Evolutionary conservation across 2,329 filamentous ascomycete genomes (phyloP).

Genomic region (Penicillium vulpinum): DNA sequence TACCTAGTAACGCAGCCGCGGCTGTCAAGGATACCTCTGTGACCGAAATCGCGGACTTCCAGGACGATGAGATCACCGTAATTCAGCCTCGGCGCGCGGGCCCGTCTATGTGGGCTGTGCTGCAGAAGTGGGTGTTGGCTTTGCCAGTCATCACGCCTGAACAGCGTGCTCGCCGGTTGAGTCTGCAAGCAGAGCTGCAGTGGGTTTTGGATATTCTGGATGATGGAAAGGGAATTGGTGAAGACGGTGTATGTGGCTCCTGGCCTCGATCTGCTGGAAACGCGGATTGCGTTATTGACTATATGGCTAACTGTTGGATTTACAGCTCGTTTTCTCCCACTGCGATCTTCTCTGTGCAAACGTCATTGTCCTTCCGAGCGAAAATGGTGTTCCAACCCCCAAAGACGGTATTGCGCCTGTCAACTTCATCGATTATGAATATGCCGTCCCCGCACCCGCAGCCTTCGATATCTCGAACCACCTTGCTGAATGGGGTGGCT

Average conservation of each 20-base stretch:
- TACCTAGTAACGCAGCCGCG: constrained; percentile 55
- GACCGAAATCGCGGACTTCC: constrained; percentile 8
- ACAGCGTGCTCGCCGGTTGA: constrained; percentile 65
- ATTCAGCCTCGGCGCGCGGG: constrained; percentile 55
- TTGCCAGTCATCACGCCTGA: constrained; percentile 71
- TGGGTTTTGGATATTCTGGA: constrained; percentile 70
- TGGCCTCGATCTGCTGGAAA: not conserved
- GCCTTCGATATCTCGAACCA: constrained; percentile 98
- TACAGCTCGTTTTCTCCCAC: constrained; percentile 83
- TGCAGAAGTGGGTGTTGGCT: constrained; percentile 93
- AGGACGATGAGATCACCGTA: constrained; percentile 20
- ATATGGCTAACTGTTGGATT: not conserved
- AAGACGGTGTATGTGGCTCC: constrained; percentile 62
- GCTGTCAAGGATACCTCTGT: constrained; percentile 20
- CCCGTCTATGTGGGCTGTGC: constrained; percentile 92
- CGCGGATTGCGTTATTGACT: not conserved
- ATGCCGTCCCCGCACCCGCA: constrained; percentile 88
- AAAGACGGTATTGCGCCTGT: constrained; percentile 55
- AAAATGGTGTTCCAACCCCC: constrained; percentile 29
- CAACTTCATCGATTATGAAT: constrained; percentile 97
- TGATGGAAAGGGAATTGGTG: constrained; percentile 72
- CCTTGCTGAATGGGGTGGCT: constrained; percentile 97
- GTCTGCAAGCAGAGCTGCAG: constrained; percentile 72
- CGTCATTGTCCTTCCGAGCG: constrained; percentile 72
- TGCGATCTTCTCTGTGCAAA: constrained; percentile 96